These are phyloP conservation scores for Fistulifera pelliculosa DNA, from an alignment of 108 stramenopile species.

Conservation along the genomic window DNA sequence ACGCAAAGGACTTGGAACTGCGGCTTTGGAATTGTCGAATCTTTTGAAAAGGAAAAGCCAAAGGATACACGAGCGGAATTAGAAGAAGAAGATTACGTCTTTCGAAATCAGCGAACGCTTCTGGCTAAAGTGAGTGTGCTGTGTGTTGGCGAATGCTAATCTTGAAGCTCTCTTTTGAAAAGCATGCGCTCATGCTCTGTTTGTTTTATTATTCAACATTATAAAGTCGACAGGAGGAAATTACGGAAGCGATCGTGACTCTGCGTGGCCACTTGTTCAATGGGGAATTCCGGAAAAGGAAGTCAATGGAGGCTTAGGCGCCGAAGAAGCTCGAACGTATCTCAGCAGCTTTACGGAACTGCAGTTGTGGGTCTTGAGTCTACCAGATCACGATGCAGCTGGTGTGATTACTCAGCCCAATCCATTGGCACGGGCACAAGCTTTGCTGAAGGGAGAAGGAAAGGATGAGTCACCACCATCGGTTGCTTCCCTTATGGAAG, in stretches of 20 bases:
- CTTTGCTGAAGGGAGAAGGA: background rate
- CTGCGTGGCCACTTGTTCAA: constrained; percentile 54
- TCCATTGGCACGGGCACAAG: constrained; percentile 3
- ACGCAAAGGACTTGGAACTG: constrained; percentile 50
- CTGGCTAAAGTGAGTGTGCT: background rate
- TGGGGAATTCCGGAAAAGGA: constrained; percentile 54
- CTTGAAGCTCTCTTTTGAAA: constrained; percentile 15
- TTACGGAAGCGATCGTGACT: constrained; percentile 75
- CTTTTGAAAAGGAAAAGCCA: constrained; percentile 9
- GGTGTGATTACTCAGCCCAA: background rate
- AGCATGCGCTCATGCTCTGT: constrained; percentile 1
- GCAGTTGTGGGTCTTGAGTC: constrained; percentile 71
- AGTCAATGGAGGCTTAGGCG: constrained; percentile 17
- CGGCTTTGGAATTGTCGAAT: constrained; percentile 42
- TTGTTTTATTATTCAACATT: constrained; percentile 5
- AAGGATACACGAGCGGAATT: background rate
- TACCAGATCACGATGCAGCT: constrained; percentile 62
- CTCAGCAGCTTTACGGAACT: constrained; percentile 65
- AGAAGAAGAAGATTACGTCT: background rate
- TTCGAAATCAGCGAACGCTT: constrained; percentile 2
- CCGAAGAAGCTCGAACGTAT: constrained; percentile 64
- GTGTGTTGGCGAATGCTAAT: background rate
- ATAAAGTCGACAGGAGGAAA: constrained; percentile 55
- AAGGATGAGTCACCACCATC: constrained; percentile 6
- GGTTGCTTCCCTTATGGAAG: constrained; percentile 10